Evolutionary conservation across 1,284 basidiomycete species (phyloP).

Genomic region (Leccinum fallax): DNA sequence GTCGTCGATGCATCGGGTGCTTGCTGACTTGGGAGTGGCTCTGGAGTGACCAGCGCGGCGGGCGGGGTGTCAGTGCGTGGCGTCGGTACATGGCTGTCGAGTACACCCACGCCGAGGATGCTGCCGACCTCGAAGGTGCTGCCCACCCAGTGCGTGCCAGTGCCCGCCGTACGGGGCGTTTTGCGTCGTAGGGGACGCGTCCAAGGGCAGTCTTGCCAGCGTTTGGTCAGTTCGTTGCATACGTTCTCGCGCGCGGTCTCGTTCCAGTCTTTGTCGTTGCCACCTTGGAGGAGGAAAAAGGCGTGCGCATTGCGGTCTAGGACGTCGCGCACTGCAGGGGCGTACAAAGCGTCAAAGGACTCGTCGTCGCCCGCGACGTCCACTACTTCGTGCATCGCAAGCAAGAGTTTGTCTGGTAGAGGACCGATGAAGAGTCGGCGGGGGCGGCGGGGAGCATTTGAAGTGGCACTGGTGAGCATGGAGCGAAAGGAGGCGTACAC

Average conservation of each 20-base stretch:
- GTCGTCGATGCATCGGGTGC: slow-evolving; percentile 22
- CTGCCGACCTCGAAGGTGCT: slow-evolving; percentile 74
- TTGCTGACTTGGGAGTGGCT: slow-evolving; percentile 5
- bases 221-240: slow-evolving; percentile 55
- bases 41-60: neutral
- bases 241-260: slow-evolving; percentile 52
- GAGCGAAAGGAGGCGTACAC: neutral
- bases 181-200: slow-evolving; percentile 47
- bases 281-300: slow-evolving; percentile 65
- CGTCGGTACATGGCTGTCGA: slow-evolving; percentile 15
- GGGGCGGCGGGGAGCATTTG: slow-evolving; percentile 16
- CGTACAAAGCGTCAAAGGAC: slow-evolving; percentile 36
- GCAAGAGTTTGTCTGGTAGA: slow-evolving; percentile 59
- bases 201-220: slow-evolving; percentile 74
- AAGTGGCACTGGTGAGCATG: neutral
- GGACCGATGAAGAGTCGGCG: slow-evolving; percentile 62
- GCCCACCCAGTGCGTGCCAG: slow-evolving; percentile 60
- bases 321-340: slow-evolving; percentile 33
- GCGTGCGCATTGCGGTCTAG: slow-evolving; percentile 60
- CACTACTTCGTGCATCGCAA: slow-evolving; percentile 20
- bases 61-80: neutral
- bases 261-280: slow-evolving; percentile 65
- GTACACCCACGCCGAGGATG: slow-evolving; percentile 35
- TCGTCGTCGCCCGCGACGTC: slow-evolving; percentile 32
- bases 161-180: slow-evolving; percentile 26